Base-by-base conservation (phyloP, 2,329 filamentous ascomycete species). In the Akanthomyces uredinophilus region DNA sequence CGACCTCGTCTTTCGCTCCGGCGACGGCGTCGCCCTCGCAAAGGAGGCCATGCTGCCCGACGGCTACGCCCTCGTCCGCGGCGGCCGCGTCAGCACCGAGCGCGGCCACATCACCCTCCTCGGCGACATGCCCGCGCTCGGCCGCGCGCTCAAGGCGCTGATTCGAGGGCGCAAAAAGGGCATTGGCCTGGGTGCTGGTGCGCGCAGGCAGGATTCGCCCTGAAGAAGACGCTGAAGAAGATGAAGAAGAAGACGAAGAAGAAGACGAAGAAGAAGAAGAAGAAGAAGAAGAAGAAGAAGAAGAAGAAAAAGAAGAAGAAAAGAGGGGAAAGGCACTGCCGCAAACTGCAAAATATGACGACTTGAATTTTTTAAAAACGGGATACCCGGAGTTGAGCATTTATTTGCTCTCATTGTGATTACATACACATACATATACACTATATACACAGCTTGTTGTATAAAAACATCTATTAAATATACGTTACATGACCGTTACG, bases 21-120 rank as follows among this genome's bases (percentile, higher is more conserved):
- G 93, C 2, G 93, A 98, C 71, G 94, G 93, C 0, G 93, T 98
- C 0, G 92, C 94, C 60, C 81, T 97, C 7, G 91, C 93, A 0
- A 86, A 86, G 56, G 91, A 94, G 64, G 90, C 92, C 0, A 94
- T 96, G 90, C 75, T 96, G 49, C 93, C 93, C 0, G 77, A 84
- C 2, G 92, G 92, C 0, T 97, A 96, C 71, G 81, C 83, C 54
- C 79, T 90, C 41, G 91, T 88, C 1, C 85, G 83, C 51, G 88
- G 87, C 14, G 92, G 92, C 0, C 79, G 91, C 20, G 85, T 96
- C 14, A 88, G 86, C 67, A 92, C 88, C 60, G 91, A 96, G 66
- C 81, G 92, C 3, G 93, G 94, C 0, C 94, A 98, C 76, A 88
- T 97, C 41, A 92, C 90, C 1, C 80, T 98, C 70, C 74, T 97